A percentile compares a stretch with the other conserved stretches of the same genome.
Conservation (phyloP, 208 protist species). For the Leishmania gerbilli region DNA sequence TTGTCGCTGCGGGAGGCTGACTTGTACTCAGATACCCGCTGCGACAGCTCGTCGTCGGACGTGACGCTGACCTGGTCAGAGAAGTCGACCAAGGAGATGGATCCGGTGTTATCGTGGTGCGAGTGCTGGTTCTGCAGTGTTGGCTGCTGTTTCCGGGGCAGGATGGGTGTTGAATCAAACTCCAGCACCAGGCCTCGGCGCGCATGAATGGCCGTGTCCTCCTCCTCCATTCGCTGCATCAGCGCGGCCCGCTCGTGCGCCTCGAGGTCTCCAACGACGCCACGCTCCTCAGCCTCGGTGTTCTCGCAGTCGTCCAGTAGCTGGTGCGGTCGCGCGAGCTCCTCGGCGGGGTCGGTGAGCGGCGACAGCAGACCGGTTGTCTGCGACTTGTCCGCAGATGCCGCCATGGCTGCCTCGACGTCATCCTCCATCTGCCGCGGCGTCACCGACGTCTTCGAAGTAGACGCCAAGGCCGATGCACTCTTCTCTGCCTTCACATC, state of each 20-base stretch:
- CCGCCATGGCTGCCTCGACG: background rate
- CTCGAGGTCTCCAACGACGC: slow-evolving; percentile 40
- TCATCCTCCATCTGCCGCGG: background rate
- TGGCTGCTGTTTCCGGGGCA: background rate
- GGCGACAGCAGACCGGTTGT: background rate
- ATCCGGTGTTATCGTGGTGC: background rate
- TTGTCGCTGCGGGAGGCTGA: slow-evolving; percentile 7
- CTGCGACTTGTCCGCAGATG: background rate
- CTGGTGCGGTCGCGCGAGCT: slow-evolving; percentile 5
- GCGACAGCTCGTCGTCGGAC: slow-evolving; percentile 67
- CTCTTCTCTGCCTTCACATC: background rate
- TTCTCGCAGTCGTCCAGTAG: slow-evolving; percentile 25
- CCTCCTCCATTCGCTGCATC: slow-evolving; percentile 40
- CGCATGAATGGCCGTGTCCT: slow-evolving; percentile 35
- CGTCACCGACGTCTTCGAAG: background rate
- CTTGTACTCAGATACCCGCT: slow-evolving; percentile 21
- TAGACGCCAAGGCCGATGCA: background rate
- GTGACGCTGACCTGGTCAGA: slow-evolving; percentile 65
- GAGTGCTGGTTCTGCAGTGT: background rate
- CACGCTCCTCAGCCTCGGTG: slow-evolving; percentile 47
- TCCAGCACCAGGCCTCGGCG: slow-evolving; percentile 44
- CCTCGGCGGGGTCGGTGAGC: background rate
- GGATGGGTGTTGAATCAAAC: slow-evolving; percentile 49
- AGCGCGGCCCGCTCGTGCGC: slow-evolving; percentile 35
- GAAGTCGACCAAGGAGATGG: slow-evolving; percentile 10